Evolutionary conservation across 192 early-diverging fungal species (phyloP), one percentile per base, ranked within the genome.

Genomic region (Coemansia sp.): DNA sequence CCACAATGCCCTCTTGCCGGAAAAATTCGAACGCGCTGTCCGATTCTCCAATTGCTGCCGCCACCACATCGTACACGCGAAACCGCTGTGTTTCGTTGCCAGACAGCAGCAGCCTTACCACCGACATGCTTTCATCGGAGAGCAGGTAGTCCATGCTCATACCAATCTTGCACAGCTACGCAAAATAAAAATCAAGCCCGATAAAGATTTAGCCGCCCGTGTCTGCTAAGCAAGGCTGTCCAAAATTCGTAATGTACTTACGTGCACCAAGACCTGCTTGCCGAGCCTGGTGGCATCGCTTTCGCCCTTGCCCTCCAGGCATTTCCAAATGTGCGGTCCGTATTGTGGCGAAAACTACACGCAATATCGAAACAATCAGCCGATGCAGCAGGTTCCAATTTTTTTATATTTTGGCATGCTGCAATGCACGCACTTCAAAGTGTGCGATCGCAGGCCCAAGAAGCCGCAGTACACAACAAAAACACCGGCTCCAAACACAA

Each of bases 11-110:
- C 17, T 64, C 53, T 17, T 67, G 61, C 38, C 60, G 38, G 35
- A 70, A 55, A 11, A 54, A 30, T 50, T 68, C 75, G 26, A 78
- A 68, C 21, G 36, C 44, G 26, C 23, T 49, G 35, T 64, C 58
- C 2, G 60, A 58, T 4, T 43, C 36, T 5, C 35, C 29, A n/a
- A 42, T 32, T 10, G 65, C 61, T 2, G 46, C 49, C 10, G 44
- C 50, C 38, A 78, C 46, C 28, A 78, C 68, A 28, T 78, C 69
- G 52, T 68, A 78, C 2, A 68, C 55, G 11, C 75, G 68, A 60
- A 78, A 78, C 40, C 68, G 49, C 49, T 71, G 64, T 31, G 53
- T 59, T 28, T 62, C 66, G 49, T 54, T 47, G 5, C 62, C 67
- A 2, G 50, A 19, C 29, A 75, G 60, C 44, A 68, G 38, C 43